Conservation (phyloP, 2,329 filamentous ascomycete genomes). For the Penicillium expansum region DNA sequence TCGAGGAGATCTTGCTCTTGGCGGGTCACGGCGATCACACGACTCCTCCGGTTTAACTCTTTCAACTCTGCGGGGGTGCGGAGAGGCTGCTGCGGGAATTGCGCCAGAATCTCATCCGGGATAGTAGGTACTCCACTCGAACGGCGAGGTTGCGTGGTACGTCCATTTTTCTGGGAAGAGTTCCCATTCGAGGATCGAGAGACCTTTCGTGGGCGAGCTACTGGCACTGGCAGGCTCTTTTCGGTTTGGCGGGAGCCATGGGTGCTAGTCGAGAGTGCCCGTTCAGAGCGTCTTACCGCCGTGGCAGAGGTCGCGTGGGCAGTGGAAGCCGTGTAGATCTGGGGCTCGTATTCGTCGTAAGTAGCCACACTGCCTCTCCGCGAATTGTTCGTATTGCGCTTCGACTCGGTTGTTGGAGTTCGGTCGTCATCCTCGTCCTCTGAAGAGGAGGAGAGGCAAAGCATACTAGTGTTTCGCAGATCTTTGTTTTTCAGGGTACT, state of each 20-base stretch:
- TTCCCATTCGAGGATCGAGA: constrained; percentile 27
- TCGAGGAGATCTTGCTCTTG: constrained; percentile 54
- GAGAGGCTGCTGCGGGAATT: constrained; percentile 23
- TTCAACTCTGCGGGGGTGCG: constrained; percentile 24
- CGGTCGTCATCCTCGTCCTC: constrained; percentile 42
- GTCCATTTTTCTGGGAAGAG: constrained; percentile 25
- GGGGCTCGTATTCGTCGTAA: constrained; percentile 42
- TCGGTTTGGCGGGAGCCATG: constrained; percentile 22
- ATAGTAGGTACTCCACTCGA: constrained; percentile 36
- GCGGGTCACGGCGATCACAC: constrained; percentile 53
- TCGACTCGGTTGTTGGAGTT: constrained; percentile 15
- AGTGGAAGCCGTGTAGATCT: constrained; percentile 44
- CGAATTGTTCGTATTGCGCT: constrained; percentile 12
- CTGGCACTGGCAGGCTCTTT: constrained; percentile 15
- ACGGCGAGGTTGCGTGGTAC: constrained; percentile 27
- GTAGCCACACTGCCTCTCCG: constrained; percentile 41
- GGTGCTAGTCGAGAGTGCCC: constrained; percentile 27
- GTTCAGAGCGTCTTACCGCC: constrained; percentile 26
- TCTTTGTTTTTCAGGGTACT: constrained; percentile 40
- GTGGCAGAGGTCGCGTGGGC: constrained; percentile 33
- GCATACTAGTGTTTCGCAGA: constrained; percentile 46
- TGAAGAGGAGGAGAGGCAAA: constrained; percentile 51
- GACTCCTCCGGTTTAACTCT: constrained; percentile 41
- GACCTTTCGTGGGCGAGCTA: constrained; percentile 11
- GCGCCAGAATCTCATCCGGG: constrained; percentile 32